These are phyloP conservation scores for Silene noctiflora DNA, from an alignment of 179 eudicot genomes.

Conservation along the genomic window DNA sequence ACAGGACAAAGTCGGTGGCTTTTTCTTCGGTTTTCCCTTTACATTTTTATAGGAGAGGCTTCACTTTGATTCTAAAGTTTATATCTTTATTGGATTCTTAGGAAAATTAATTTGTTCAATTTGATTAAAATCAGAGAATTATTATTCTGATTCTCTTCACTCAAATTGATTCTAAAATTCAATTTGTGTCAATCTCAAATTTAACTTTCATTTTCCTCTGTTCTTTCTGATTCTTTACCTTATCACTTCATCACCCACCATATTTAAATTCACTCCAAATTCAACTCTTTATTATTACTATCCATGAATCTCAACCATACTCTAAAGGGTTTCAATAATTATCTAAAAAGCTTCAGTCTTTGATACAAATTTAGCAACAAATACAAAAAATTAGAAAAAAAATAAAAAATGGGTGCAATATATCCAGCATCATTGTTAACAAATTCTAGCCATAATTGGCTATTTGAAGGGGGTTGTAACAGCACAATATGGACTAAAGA, in stretches of 20 bases:
- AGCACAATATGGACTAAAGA: constrained; percentile 67
- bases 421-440: constrained; percentile 36
- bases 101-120: constrained; percentile 19
- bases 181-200: constrained; percentile 30
- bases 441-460: constrained; percentile 29
- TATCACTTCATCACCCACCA: constrained; percentile 4
- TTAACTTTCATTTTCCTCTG: constrained; percentile 29
- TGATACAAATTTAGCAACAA: neutral
- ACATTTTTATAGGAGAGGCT: constrained; percentile 14
- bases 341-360: constrained; percentile 1
- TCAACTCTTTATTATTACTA: constrained; percentile 20
- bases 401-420: constrained; percentile 47
- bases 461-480: constrained; percentile 35
- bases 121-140: constrained; percentile 9
- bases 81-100: constrained; percentile 38
- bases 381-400: neutral
- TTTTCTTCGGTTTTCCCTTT: constrained; percentile 19
- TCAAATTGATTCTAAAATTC: constrained; percentile 9
- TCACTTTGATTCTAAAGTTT: constrained; percentile 41
- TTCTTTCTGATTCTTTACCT: neutral
- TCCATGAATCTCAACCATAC: constrained; percentile 10
- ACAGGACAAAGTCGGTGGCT: constrained; percentile 37
- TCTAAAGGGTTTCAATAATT: constrained; percentile 13
- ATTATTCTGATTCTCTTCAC: constrained; percentile 46
- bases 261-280: constrained; percentile 22